A percentile compares a stretch with the other conserved stretches of the same genome.
Evolutionary conservation across 139 green algal species (phyloP).

Genomic region (Coelastrella sp.): DNA sequence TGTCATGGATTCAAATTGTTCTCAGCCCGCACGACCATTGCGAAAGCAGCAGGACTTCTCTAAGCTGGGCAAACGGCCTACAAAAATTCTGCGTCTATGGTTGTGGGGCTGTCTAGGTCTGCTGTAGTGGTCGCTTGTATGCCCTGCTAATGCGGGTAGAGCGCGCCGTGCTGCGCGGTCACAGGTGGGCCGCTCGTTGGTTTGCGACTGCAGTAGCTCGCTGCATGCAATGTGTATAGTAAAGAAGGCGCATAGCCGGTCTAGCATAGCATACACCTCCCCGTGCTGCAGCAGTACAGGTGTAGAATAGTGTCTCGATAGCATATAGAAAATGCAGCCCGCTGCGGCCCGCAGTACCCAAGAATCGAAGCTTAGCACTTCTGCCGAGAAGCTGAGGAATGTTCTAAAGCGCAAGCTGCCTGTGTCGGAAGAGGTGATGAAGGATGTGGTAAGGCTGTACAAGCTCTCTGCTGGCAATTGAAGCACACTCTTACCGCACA

Average conservation of each 20-base stretch:
- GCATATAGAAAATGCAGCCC: not conserved
- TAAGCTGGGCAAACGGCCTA: no score
- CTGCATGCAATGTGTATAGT: no score
- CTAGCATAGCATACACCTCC: no score
- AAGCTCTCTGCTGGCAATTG: no score
- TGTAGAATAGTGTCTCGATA: not conserved
- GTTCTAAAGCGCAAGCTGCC: not conserved
- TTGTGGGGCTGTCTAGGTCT: no score
- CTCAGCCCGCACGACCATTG: no score
- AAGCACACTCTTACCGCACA: no score
- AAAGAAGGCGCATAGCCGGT: no score
- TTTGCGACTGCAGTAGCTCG: no score
- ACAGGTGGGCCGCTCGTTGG: no score
- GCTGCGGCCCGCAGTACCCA: not conserved
- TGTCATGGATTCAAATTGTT: not conserved
- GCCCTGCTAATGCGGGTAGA: not conserved
- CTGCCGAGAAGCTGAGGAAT: slow-evolving; percentile 4
- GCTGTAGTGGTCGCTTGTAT: not conserved
- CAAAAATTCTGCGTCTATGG: no score
- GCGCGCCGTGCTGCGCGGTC: not conserved
- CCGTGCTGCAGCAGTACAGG: not conserved
- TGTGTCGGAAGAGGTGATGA: not conserved
- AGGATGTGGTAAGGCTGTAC: slow-evolving; percentile 21
- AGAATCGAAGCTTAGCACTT: not conserved
- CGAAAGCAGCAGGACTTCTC: not conserved